Evolutionary conservation across 2,329 filamentous ascomycete genomes (phyloP).

Genomic region (Colletotrichum viniferum): DNA sequence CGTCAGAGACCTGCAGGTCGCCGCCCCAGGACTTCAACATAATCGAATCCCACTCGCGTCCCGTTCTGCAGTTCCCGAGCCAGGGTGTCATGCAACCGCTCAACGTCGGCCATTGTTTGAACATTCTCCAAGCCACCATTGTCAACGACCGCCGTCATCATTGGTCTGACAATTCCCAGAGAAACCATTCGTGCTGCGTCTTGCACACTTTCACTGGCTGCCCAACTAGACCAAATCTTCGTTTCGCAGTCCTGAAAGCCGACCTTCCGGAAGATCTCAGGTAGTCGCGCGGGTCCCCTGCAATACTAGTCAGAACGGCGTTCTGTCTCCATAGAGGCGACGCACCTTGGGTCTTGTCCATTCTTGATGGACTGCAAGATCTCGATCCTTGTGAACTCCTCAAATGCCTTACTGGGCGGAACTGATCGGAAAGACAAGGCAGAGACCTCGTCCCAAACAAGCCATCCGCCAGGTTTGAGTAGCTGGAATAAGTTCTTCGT

Average conservation of each 20-base stretch:
- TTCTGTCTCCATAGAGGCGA: fast-evolving
- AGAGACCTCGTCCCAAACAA: neutral
- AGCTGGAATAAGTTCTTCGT: neutral
- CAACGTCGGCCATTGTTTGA: neutral
- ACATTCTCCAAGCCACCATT: neutral
- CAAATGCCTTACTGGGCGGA: neutral
- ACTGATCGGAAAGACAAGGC: neutral
- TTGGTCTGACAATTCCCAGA: neutral
- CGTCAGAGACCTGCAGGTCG: neutral
- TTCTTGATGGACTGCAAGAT: neutral
- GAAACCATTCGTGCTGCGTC: neutral
- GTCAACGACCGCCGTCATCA: neutral
- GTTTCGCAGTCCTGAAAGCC: neutral
- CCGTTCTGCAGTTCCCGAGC: neutral
- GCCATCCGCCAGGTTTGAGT: neutral
- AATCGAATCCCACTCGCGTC: neutral
- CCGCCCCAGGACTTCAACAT: neutral
- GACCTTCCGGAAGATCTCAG: fast-evolving
- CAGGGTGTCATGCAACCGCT: neutral
- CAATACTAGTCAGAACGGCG: fast-evolving
- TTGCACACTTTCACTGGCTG: neutral
- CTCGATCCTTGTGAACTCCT: neutral
- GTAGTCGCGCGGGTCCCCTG: neutral
- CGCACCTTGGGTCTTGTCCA: neutral
- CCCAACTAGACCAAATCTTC: neutral